A percentile compares a stretch with the other conserved stretches of the same genome.
Evolutionary conservation across 495 filamentous ascomycete species (phyloP).

Genomic region (Neurospora sp.): DNA sequence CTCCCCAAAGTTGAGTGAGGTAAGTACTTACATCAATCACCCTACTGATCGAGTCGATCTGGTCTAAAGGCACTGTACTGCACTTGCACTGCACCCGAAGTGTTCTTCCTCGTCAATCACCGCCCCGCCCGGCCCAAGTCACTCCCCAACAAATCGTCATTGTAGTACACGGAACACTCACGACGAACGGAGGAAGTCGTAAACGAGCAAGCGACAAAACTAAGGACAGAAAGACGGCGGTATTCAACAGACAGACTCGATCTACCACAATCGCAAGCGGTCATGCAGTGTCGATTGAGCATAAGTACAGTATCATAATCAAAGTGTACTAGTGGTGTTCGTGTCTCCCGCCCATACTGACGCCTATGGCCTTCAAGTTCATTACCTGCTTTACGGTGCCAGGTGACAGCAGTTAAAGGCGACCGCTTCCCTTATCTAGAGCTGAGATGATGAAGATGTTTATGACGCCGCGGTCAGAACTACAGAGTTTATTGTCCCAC

Average conservation of each 20-base stretch:
- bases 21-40: neutral
- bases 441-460: neutral
- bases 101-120: neutral
- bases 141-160: neutral
- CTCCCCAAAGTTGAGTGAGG: neutral
- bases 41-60: neutral
- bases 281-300: neutral
- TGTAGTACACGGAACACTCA: neutral
- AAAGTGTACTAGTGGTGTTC: neutral
- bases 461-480: neutral
- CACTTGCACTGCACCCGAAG: neutral
- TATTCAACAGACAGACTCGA: neutral
- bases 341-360: neutral
- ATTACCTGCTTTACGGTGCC: neutral
- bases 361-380: neutral
- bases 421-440: too few species aligned
- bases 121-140: neutral
- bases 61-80: neutral
- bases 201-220: neutral
- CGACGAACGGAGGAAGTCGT: neutral
- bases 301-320: too few species aligned
- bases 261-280: neutral
- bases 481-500: neutral
- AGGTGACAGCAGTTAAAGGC: too few species aligned
- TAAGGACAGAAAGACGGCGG: neutral